Percentiles rank a stretch among this genome's conserved stretches.
Conservation (phyloP, 2,329 filamentous ascomycete genomes). For the Penicillium sp. region DNA sequence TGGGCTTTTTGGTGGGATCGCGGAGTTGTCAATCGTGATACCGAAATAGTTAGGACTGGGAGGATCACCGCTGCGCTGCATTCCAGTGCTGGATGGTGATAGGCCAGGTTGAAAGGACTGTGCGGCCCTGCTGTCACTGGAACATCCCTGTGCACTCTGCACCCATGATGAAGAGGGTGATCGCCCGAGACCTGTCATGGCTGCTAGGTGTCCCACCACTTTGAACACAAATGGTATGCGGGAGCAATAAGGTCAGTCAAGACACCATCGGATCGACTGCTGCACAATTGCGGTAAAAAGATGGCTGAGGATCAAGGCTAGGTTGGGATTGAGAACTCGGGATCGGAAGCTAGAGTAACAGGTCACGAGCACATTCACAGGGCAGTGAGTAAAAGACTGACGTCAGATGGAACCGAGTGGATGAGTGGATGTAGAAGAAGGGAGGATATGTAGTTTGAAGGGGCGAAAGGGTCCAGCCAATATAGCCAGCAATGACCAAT, state of each 20-base stretch:
- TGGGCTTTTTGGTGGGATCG: conserved; percentile 56
- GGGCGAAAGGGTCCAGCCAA: conserved; percentile 22
- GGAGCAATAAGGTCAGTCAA: conserved; percentile 4
- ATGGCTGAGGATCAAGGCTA: neutral
- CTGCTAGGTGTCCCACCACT: conserved; percentile 20
- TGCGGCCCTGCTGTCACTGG: conserved; percentile 12
- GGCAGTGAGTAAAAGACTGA: conserved; percentile 8
- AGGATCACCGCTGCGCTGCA: conserved; percentile 20
- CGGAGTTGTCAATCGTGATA: conserved; percentile 59
- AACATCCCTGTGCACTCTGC: conserved; percentile 22
- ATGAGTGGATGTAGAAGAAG: neutral
- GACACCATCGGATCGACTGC: conserved; percentile 6
- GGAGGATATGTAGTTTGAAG: conserved; percentile 4
- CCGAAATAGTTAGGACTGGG: conserved; percentile 84
- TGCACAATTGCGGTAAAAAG: neutral
- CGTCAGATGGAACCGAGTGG: conserved; percentile 4
- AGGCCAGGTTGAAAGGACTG: conserved; percentile 17
- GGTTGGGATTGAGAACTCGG: neutral
- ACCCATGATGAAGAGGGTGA: conserved; percentile 35
- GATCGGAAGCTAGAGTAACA: neutral
- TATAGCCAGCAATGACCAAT: conserved; percentile 11
- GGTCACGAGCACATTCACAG: neutral
- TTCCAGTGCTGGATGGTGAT: conserved; percentile 22
- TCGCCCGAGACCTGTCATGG: conserved; percentile 32
- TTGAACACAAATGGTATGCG: conserved; percentile 4